Evolutionary conservation across 2,329 filamentous ascomycete genomes (phyloP).

Genomic region (Colletotrichum caudatum): DNA sequence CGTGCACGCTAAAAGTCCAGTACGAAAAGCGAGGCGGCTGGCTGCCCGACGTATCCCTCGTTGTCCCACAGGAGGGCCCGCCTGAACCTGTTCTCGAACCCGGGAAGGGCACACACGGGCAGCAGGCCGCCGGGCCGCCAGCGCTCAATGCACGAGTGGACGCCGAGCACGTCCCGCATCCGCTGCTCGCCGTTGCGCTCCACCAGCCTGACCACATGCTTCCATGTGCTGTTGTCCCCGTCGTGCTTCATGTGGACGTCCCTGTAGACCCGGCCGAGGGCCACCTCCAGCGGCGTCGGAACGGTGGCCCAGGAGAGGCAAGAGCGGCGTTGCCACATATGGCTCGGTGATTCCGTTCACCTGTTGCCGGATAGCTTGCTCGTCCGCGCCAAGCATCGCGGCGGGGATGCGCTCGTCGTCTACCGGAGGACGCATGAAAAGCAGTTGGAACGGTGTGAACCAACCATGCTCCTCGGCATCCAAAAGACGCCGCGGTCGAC

Average conservation of each 20-base stretch:
- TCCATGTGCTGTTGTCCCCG: not conserved
- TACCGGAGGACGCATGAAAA: conserved; percentile 27
- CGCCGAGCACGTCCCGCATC: not conserved
- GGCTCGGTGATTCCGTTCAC: not conserved
- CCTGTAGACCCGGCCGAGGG: conserved; percentile 8
- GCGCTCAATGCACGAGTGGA: not conserved
- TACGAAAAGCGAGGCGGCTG: not conserved
- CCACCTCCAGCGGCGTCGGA: conserved; percentile 8
- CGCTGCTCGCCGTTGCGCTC: not conserved
- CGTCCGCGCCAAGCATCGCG: conserved; percentile 9
- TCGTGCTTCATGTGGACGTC: not conserved
- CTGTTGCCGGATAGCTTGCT: conserved; percentile 2
- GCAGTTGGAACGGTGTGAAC: conserved; percentile 24
- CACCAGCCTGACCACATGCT: not conserved
- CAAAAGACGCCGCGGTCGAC: not conserved
- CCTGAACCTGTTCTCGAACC: not conserved
- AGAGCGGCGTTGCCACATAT: not conserved
- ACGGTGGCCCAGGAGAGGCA: conserved; percentile 26
- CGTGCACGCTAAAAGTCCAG: not conserved
- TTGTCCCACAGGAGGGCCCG: not conserved
- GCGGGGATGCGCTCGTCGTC: conserved; percentile 24
- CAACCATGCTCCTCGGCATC: not conserved
- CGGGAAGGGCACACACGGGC: not conserved
- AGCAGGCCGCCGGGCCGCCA: conserved; percentile 9
- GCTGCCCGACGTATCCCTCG: not conserved